Conservation (phyloP, 768 basidiomycete genomes). For the Xerocomus brunneocitrinus region DNA sequence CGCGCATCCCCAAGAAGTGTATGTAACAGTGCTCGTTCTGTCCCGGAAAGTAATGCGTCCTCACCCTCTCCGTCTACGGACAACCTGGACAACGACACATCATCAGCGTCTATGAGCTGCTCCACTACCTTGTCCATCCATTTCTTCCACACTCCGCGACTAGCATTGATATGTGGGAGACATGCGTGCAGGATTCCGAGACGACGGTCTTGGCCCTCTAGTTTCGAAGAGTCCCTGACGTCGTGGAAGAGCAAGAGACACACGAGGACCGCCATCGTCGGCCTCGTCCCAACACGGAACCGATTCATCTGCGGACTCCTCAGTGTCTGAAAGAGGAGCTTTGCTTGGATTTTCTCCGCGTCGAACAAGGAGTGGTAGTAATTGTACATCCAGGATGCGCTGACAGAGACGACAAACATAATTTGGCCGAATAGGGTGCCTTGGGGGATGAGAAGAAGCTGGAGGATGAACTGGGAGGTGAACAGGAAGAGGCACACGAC, state of each 20-base stretch:
- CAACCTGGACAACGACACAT: constrained; percentile 7
- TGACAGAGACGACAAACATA: constrained; percentile 29
- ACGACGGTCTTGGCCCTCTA: constrained; percentile 17
- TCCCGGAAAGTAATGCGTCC: constrained; percentile 1
- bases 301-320: constrained; percentile 10
- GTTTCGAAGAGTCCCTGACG: constrained; percentile 2
- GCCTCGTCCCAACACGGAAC: constrained; percentile 15
- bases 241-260: constrained; percentile 17
- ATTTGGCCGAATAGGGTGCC: constrained; percentile 30
- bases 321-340: constrained; percentile 14
- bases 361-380: constrained; percentile 31
- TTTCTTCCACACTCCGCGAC: constrained; percentile 15
- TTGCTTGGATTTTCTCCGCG: constrained; percentile 19
- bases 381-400: constrained; percentile 30
- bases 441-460: constrained; percentile 32
- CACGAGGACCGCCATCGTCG: constrained; percentile 18
- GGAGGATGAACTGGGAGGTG: constrained; percentile 26
- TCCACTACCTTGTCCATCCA: constrained; percentile 22
- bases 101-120: constrained; percentile 10
- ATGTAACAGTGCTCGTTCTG: constrained; percentile 9
- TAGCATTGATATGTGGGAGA: constrained; percentile 12
- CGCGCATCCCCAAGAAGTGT: constrained; percentile 22
- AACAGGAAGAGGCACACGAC: constrained; percentile 24
- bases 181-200: constrained; percentile 13
- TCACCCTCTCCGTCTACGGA: constrained; percentile 1